Percentiles rank a stretch among this genome's conserved stretches.
These are phyloP conservation scores for Pontederia paniculata DNA, from an alignment of 176 grass and related monocot species.

Conservation along the genomic window DNA sequence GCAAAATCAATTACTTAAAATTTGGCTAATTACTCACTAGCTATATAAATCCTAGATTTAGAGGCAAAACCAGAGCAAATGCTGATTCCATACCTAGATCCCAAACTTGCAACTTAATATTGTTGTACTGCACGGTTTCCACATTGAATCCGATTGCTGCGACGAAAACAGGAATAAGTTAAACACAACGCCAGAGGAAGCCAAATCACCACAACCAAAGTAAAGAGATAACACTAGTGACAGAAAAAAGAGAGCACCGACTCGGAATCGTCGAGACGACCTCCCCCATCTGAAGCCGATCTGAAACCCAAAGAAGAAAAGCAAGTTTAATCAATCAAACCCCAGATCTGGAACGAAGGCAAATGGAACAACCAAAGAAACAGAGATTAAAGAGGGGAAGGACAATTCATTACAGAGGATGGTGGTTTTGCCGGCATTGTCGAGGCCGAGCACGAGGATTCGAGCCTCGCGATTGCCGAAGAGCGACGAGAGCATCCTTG, in stretches of 20 bases:
- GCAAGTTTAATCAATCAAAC: background rate
- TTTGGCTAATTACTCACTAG: background rate
- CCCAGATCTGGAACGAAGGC: background rate
- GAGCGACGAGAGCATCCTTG: conserved; percentile 88
- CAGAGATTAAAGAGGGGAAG: background rate
- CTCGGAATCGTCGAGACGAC: conserved; percentile 9
- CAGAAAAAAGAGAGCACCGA: background rate
- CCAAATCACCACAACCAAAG: background rate
- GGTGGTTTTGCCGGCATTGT: conserved; percentile 99
- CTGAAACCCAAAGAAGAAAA: background rate
- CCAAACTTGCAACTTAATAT: conserved; percentile 14
- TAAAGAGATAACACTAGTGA: background rate
- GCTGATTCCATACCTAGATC: conserved; percentile 4
- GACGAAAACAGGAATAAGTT: background rate
- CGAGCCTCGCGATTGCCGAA: conserved; percentile 95
- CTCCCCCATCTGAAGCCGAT: conserved; percentile 11
- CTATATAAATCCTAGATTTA: background rate
- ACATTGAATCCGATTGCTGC: conserved; percentile 10
- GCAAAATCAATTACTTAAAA: too few species aligned
- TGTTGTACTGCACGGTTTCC: conserved; percentile 6
- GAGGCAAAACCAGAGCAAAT: background rate
- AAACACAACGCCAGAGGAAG: too few species aligned
- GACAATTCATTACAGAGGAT: conserved; percentile 59
- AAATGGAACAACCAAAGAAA: background rate
- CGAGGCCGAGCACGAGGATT: conserved; percentile 94